Evolutionary conservation across 176 grass and related monocot genomes (phyloP).

Genomic region (Musa acuminata): DNA sequence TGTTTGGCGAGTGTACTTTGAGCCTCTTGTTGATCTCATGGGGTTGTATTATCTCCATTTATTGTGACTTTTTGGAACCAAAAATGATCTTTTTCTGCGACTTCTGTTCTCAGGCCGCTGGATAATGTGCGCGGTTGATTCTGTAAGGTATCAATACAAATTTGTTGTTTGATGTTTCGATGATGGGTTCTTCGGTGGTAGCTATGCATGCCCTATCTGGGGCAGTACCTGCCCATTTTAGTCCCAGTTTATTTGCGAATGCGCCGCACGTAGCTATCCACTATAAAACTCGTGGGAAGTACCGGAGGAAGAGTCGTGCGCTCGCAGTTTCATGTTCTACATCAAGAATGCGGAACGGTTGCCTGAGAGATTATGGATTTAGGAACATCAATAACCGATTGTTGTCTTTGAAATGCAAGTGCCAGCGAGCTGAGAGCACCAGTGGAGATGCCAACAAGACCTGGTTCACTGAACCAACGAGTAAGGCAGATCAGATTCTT

Average conservation of each 20-base stretch:
- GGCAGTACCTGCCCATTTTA: slow-evolving; percentile 17
- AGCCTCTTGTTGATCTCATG: too few relatives aligned
- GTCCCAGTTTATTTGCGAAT: not conserved
- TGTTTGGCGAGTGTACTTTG: too few relatives aligned
- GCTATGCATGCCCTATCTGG: slow-evolving; percentile 33
- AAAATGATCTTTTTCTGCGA: not conserved
- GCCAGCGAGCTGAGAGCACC: slow-evolving; percentile 34
- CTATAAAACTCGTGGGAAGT: slow-evolving; percentile 7
- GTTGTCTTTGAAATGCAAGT: slow-evolving; percentile 23
- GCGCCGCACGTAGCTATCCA: slow-evolving; percentile 18
- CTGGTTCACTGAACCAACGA: slow-evolving; percentile 35
- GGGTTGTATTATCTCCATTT: too few relatives aligned
- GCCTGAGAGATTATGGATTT: slow-evolving; percentile 5
- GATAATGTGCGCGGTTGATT: not conserved
- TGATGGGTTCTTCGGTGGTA: slow-evolving; percentile 39
- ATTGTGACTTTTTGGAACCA: not conserved
- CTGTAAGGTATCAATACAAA: not conserved
- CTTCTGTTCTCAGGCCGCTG: not conserved
- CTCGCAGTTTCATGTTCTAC: not conserved
- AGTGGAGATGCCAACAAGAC: slow-evolving; percentile 29
- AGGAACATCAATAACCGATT: slow-evolving; percentile 3
- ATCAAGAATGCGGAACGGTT: slow-evolving; percentile 20
- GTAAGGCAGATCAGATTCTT: slow-evolving; percentile 37
- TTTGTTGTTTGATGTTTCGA: not conserved
- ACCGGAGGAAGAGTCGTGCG: slow-evolving; percentile 23